These are phyloP conservation scores for Helianthus tuberosus DNA, from an alignment of 129 eudicot species.

Conservation along the genomic window DNA sequence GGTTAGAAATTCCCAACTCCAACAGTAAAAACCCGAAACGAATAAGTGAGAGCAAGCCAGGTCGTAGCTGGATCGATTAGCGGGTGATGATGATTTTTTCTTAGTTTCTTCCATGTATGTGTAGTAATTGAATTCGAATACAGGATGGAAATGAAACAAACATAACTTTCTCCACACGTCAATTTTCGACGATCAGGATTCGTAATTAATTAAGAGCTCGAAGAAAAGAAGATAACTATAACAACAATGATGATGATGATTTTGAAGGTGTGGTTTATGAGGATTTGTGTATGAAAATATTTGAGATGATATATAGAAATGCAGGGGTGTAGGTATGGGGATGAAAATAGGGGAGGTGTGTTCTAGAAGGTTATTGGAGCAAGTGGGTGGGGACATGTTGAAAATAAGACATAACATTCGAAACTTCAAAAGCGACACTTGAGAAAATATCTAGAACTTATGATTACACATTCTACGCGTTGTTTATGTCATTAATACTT, in stretches of 20 bases:
- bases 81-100: not conserved
- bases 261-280: not conserved
- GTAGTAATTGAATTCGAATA: constrained; percentile 25
- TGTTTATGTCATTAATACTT: too few relatives aligned
- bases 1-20: constrained; percentile 92
- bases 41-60: constrained; percentile 57
- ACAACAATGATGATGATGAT: not conserved
- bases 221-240: too few relatives aligned
- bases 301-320: constrained; percentile 15
- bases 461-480: too few relatives aligned
- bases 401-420: not conserved
- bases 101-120: constrained; percentile 44
- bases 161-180: constrained; percentile 43
- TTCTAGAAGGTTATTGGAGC: constrained; percentile 29
- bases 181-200: not conserved
- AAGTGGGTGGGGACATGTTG: constrained; percentile 25
- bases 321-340: not conserved
- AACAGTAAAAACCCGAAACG: constrained; percentile 81
- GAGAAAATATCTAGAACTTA: too few relatives aligned
- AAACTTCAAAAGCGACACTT: not conserved
- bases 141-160: constrained; percentile 27
- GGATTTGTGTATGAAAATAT: not conserved
- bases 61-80: constrained; percentile 32
- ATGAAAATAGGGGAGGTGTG: constrained; percentile 2
- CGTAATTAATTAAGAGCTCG: not conserved